Evolutionary conservation across 2,329 filamentous ascomycete genomes (phyloP), one percentile per base, ranked within the genome.

Genomic region (Clonostachys rhizophaga): DNA sequence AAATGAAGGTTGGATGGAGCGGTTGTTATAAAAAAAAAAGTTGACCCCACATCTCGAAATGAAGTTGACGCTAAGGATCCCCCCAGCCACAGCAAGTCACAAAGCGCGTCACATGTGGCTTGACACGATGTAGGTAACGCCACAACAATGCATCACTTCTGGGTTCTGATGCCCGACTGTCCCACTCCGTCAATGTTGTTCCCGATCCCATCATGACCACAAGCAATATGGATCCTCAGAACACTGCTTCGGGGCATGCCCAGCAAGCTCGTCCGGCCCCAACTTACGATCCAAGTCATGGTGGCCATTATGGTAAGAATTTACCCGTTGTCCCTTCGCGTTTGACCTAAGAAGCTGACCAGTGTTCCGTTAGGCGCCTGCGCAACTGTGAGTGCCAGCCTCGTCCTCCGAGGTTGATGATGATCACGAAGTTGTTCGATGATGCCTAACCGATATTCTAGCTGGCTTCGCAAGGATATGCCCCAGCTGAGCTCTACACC

Each of bases 401-500:
- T 10, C 24, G 24, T 30, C 24, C 24, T 30, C 24, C 24, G 9
- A 30, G 24, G 24, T 37, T 45, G 36, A 18, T 40, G 37, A 43
- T 24, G 6, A 40, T 14, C n/a, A 52, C 40, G 58, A 47, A 8
- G 13, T 47, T 17, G 20, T 52, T 52, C 43, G 30, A 43, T 34
- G 39, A 48, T 49, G 24, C 48, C 50, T 74, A 61, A 63, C 53
- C 16, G 14, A 18, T 17, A n/a, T 51, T 40, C 20, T 66, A 94
- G 88, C 86, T 96, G 56, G 89, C 91, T 43, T 83, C 86, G 41
- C 86, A 90, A 70, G 91, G 91, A 48, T 94, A 89, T 67, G 89
- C 90, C 42, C 91, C 91, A n/a, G 86, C 90, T 42, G 91, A 96
- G 67, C 81, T 96, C 48, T 97, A 96, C 69, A 92, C 89, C 2